These are phyloP conservation scores for Epichloe amarillans DNA, from an alignment of 2,329 filamentous ascomycete genomes.

Conservation along the genomic window DNA sequence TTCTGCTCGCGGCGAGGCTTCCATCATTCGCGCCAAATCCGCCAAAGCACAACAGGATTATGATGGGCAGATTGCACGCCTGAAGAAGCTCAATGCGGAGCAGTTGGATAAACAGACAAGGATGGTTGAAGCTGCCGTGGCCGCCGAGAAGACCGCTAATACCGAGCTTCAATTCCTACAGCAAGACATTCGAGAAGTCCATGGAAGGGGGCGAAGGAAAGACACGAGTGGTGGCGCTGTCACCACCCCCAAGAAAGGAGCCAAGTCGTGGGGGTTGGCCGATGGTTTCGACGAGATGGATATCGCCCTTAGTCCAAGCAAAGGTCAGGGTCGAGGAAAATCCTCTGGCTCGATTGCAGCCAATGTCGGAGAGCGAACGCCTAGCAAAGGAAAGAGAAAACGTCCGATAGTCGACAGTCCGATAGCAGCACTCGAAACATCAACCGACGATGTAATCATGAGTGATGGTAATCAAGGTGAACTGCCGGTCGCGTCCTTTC, in stretches of 20 bases:
- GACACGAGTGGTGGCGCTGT: constrained; percentile 18
- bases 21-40: constrained; percentile 60
- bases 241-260: constrained; percentile 47
- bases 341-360: constrained; percentile 28
- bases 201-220: constrained; percentile 33
- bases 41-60: constrained; percentile 48
- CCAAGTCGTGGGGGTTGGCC: constrained; percentile 44
- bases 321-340: constrained; percentile 29
- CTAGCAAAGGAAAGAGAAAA: constrained; percentile 60
- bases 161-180: constrained; percentile 62
- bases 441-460: constrained; percentile 28
- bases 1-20: constrained; percentile 56
- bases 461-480: constrained; percentile 14
- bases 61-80: constrained; percentile 45
- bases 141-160: constrained; percentile 49
- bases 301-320: constrained; percentile 39
- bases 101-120: constrained; percentile 49
- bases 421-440: constrained; percentile 43
- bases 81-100: constrained; percentile 52
- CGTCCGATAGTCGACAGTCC: constrained; percentile 53
- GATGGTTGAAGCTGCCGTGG: constrained; percentile 49
- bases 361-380: constrained; percentile 40
- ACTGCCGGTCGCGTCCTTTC: constrained; percentile 8
- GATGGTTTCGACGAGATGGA: constrained; percentile 68
- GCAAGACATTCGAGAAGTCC: constrained; percentile 54